Conservation (phyloP, 2,329 filamentous ascomycete species). For the Ceratocystis ficicola region DNA sequence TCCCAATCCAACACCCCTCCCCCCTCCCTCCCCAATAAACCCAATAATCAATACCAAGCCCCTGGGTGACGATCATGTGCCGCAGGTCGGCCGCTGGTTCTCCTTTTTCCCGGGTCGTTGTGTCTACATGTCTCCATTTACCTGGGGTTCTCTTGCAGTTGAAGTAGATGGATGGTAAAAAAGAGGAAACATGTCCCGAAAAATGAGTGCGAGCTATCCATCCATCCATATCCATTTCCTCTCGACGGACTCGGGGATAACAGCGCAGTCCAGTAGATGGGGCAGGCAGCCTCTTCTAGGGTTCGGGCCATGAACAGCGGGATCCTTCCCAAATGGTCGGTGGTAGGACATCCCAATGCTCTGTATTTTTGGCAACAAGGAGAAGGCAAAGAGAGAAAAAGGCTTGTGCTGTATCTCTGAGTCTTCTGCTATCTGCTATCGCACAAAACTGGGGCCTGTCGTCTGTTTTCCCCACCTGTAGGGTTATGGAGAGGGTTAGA, state of each 20-base stretch:
- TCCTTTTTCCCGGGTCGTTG: background rate
- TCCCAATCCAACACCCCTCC: background rate
- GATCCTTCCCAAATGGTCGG: constrained; percentile 8
- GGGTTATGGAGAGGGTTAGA: too few species aligned
- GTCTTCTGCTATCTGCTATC: too few species aligned
- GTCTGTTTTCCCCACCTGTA: too few species aligned
- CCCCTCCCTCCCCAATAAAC: background rate
- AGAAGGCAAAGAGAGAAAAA: too few species aligned
- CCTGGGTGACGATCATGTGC: constrained; percentile 7
- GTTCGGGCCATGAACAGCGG: background rate
- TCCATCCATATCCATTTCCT: background rate
- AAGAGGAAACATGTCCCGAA: background rate
- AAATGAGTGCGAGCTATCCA: background rate
- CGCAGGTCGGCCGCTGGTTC: background rate
- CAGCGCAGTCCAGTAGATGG: too few species aligned
- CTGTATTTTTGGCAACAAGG: background rate
- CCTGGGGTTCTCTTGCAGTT: background rate
- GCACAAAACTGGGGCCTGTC: too few species aligned
- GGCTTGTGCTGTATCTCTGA: too few species aligned
- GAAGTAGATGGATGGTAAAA: background rate
- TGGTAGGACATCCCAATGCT: background rate
- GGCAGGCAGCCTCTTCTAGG: background rate
- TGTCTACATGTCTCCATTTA: background rate
- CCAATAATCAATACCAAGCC: background rate
- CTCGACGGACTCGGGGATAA: background rate